Evolutionary conservation across 129 eudicot genomes (phyloP), one percentile per base, ranked within the genome.

Genomic region (Sambucus nigra): DNA sequence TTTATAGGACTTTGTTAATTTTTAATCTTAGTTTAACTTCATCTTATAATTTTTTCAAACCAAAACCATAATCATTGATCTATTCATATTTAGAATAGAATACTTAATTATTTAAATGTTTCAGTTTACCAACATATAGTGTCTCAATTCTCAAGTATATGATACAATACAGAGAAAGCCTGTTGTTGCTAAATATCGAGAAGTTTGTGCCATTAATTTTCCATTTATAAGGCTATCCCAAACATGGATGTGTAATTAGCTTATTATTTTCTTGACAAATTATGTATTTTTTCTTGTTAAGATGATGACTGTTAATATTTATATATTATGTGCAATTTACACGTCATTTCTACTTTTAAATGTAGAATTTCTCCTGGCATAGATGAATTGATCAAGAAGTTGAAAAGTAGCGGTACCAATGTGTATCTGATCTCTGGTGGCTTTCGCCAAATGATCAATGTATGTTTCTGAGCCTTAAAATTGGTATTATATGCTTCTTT

Each of bases 371-470:
- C 95, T 71, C 94, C 98, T 55, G 95, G 98, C 60, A 82, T 91
- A 47, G 76, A 69, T 65, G 81, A 73, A 50, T 73, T 91, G 84
- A 78, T 91, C 24, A 75, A 75, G 73, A 91, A 79, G 80, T 89
- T 91, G 41, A 85, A 74, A 78, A 79, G 59, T 53, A 76, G 69
- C 32, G 71, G 65, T 35, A 81, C 59, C 27, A 55, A 58, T 60
- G 98, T 91, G 32, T 91, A 79, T 77, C 69, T 91, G 24, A 74
- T 91, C 61, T 91, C 98, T 51, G 98, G 98, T 65, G 98, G 98
- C 20, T 91, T 91, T 68, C 98, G 98, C 47, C 98, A 91, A 73
- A 85, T 91, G 98, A 91, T 91, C 68, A 91, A 86, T 64, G 98
- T 91, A 77, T 60, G 84, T 59, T 52, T 4, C 59, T 59, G 32